Evolutionary conservation across 148 eudicot genomes (phyloP), one percentile per base, ranked within the genome.

Genomic region (Oxyria digyna): DNA sequence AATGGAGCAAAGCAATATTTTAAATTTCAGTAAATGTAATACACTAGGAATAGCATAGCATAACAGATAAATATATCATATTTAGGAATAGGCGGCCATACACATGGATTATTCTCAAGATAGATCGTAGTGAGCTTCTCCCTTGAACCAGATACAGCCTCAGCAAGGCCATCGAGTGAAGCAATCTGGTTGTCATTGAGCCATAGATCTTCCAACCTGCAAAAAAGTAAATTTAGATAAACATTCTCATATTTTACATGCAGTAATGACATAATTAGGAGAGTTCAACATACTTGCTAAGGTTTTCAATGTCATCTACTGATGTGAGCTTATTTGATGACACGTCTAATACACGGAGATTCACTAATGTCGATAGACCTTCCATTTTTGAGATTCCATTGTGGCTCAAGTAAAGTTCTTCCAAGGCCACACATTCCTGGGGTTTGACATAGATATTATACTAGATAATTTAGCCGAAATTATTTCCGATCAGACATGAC

Each of bases 101-200:
- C 98, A 81, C 97, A 94, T 24, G 98, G 98, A 81, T 94, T 94
- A 72, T 85, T 86, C 86, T 90, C 98, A 67, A 94, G 96, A 77
- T 94, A 94, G 74, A 94, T 80, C 74, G 97, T 90, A 57, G 98
- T 94, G 42, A 94, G 88, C 76, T 72, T 88, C 79, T 88, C 87
- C 74, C 84, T 88, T 42, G 91, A 87, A 73, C 97, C 88, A 71
- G 82, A 71, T 77, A 88, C 97, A 41, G 87, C 91, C 75, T 85
- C 91, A 33, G 75, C 81, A 72, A 94, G 74, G 69, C 83, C 85
- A 43, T 90, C 96, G 40, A 90, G 55, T 42, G 89, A 83, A 33
- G 80, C 74, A 72, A 94, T 87, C 67, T 90, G 91, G 84, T 94
- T 94, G 81, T 88, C 97, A 84, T 94, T 94, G 42, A 94, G 96